A percentile compares a stretch with the other conserved stretches of the same genome.
phyloP scores from a whole-genome alignment of 1,139 yeast genomes.

The Zygosaccharomyces sapae region DNA sequence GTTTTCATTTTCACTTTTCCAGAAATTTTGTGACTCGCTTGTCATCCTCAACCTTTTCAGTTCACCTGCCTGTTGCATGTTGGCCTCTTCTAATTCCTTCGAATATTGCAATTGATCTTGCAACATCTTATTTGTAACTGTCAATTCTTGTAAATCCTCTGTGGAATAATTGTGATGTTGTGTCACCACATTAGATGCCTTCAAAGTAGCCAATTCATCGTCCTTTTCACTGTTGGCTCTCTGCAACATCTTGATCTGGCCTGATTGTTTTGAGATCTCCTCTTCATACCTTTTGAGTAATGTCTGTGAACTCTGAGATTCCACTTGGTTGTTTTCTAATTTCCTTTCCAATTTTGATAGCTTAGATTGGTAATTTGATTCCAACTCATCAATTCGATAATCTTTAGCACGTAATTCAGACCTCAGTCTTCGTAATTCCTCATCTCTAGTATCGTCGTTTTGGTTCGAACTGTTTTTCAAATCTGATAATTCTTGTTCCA shows the following conservation, averaged over 20 bases:
- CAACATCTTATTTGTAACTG: constrained; percentile 48
- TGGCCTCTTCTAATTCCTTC: constrained; percentile 50
- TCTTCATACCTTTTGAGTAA: constrained; percentile 24
- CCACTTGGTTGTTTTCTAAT: constrained; percentile 19
- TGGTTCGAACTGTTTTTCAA: constrained; percentile 31
- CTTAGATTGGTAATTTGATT: constrained; percentile 17
- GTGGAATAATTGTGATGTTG: constrained; percentile 28
- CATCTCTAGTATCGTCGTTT: constrained; percentile 27
- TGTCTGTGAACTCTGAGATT: constrained; percentile 18
- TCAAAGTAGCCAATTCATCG: constrained; percentile 26
- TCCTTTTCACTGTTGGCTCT: constrained; percentile 24
- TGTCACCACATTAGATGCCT: constrained; percentile 22
- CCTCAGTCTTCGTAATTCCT: constrained; percentile 21
- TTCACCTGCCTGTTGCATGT: constrained; percentile 47
- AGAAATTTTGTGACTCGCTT: constrained; percentile 46
- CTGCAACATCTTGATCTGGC: constrained; percentile 21
- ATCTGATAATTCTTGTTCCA: constrained; percentile 34
- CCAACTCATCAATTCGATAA: constrained; percentile 21
- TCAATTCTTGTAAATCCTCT: constrained; percentile 28
- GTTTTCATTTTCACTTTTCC: constrained; percentile 48
- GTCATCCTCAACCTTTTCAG: constrained; percentile 42
- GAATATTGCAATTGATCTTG: constrained; percentile 55
- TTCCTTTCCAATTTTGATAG: constrained; percentile 15
- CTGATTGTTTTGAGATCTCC: constrained; percentile 22
- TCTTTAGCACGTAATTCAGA: constrained; percentile 18